Conservation (phyloP, 805 yeast genomes). For the Yamadazyma phyllophila region DNA sequence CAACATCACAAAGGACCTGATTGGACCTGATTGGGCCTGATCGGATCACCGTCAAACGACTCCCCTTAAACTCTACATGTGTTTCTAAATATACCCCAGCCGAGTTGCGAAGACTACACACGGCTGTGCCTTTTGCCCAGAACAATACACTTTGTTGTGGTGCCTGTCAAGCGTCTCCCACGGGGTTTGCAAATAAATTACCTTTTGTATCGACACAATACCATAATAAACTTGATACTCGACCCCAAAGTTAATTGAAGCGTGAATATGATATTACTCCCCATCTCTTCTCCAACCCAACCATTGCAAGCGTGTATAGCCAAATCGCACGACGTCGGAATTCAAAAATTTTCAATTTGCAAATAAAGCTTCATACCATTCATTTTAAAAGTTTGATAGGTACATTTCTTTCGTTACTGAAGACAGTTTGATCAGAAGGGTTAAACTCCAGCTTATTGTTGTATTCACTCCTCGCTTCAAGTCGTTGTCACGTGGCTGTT, state of each 20-base stretch:
- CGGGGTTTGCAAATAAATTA: too few species aligned
- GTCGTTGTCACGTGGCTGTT: too few species aligned
- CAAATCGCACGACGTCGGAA: slow-evolving; percentile 5
- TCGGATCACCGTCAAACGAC: not conserved
- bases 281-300: not conserved
- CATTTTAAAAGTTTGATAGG: not conserved
- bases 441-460: too few species aligned
- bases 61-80: too few species aligned
- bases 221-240: too few species aligned
- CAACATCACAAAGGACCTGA: not conserved
- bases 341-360: slow-evolving; percentile 3
- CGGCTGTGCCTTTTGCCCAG: not conserved
- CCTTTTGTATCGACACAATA: too few species aligned
- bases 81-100: too few species aligned
- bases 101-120: not conserved
- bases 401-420: not conserved
- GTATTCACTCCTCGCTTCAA: too few species aligned
- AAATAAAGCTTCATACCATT: not conserved
- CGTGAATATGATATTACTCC: too few species aligned
- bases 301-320: not conserved
- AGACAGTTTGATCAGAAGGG: too few species aligned
- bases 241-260: too few species aligned
- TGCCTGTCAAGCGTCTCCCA: too few species aligned
- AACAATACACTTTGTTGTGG: not conserved
- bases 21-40: not conserved